phyloP scores from a whole-genome alignment of 192 early-diverging fungal genomes.

The Podila epigama region DNA sequence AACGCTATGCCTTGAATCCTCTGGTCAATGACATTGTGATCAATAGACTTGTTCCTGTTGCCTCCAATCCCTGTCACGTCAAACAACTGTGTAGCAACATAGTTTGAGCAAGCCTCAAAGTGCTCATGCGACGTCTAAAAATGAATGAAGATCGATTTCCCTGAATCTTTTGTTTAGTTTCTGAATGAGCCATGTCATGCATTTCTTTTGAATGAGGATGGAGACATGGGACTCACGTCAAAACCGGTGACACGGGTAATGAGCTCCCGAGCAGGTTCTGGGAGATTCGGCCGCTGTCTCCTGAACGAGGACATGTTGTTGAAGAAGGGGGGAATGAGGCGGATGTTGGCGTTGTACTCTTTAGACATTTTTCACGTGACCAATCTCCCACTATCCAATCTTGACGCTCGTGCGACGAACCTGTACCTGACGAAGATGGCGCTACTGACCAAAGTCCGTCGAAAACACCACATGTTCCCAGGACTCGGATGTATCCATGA shows the following conservation, averaged over 20 bases:
- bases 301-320: conserved; percentile 18
- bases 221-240: conserved; percentile 7
- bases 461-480: no score
- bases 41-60: conserved; percentile 23
- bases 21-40: conserved; percentile 18
- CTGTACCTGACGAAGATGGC: no score
- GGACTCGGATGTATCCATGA: no score
- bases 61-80: conserved; percentile 28
- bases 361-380: no score
- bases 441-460: no score
- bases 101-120: conserved; percentile 24
- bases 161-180: neutral
- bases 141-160: neutral
- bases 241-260: conserved; percentile 27
- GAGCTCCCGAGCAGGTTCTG: conserved; percentile 20
- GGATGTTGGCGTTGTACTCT: neutral
- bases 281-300: conserved; percentile 14
- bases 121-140: conserved; percentile 10
- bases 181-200: neutral
- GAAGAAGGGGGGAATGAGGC: neutral
- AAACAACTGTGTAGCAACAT: conserved; percentile 23
- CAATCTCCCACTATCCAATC: no score
- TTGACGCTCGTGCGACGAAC: no score
- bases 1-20: conserved; percentile 16
- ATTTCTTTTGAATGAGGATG: neutral